Evolutionary conservation across 495 filamentous ascomycete genomes (phyloP), one percentile per base, ranked within the genome.

Genomic region (Cercophora scortea): DNA sequence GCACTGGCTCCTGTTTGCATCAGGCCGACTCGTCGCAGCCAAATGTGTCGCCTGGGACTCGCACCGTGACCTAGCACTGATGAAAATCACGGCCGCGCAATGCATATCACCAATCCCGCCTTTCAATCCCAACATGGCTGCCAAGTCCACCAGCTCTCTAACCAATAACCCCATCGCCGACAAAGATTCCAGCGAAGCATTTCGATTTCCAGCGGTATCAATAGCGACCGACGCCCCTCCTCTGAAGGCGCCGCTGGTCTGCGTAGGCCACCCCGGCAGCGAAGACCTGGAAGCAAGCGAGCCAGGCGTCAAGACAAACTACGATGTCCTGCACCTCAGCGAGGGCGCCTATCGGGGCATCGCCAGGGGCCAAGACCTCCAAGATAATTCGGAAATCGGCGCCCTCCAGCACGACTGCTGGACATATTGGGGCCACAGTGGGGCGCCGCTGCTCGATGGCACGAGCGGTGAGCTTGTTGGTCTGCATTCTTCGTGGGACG

Each of bases 401-500:
- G 66, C 68, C 8, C 54, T 77, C 51, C 71, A 66, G 68, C 75
- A 77, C 54, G 64, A 75, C 56, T 74, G 72, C 44, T 78, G 73
- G 76, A 78, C 76, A n/a, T 78, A 76, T 56, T 79, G 74, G 76
- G 76, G 73, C 13, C 74, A 77, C 54, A 74, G 67, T 9, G 74
- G 74, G 1, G 71, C 73, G 9, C 73, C 71, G 32, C 51, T 78
- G 17, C 32, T 75, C 8, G 58, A 67, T 3, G 39, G 42, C 33
- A 53, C 52, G 43, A 57, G 58, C 1, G 66, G 71, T 10, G 54
- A 40, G 15, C 55, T 78, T 47, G 56, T 75, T 15, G 74, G 71
- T 6, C 39, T 77, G 45, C 73, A 77, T 64, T 74, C 71, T 17
- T 69, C 61, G 9, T 78, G 74, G 73, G 68, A 76, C 48, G 74